Evolutionary conservation across 768 basidiomycete species (phyloP), one percentile per base, ranked within the genome.

Genomic region (Boletus subcaerulescens): DNA sequence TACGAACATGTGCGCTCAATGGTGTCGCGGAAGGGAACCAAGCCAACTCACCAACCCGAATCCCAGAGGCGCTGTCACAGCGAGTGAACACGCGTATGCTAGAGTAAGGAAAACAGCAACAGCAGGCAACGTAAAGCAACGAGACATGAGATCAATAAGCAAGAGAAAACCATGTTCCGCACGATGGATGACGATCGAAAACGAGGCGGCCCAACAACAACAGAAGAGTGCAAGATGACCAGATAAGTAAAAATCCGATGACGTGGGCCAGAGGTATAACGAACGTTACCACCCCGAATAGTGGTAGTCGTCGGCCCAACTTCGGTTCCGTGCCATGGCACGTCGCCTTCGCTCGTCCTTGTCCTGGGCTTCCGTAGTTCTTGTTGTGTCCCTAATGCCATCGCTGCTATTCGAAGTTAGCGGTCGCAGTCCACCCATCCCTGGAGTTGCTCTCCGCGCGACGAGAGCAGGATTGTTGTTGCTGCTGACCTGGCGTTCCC

Each of bases 271-370:
- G 24, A 52, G 17, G 31, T 5, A 53, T 46, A 44, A 45, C 32
- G 42, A 50, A 33, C 29, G 18, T 62, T 67, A 88, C 86, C 87
- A 89, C 40, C 86, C 87, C 17, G 78, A 65, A 56, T 72, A 74
- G 67, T 88, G 87, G 66, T 79, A 88, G 57, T 87, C 84, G 55
- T 86, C 79, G 20, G 82, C 80, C 84, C 82, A 87, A 64, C 83
- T 88, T 48, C 80, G 77, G 65, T 85, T 87, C 59, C 84, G 72
- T 48, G 81, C 78, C 67, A 86, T 65, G 12, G 79, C 79, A 32
- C 70, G 72, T 67, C 68, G 71, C 60, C 60, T 74, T 59, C 68
- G 74, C 64, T 76, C 77, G 38, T 77, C 76, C 55, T 62, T 71
- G 57, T 75, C 75, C 50, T 71, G 65, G n/a, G 63, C 64, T 46